Percentiles rank a stretch among this genome's conserved stretches.
Evolutionary conservation across 2,329 filamentous ascomycete genomes (phyloP).

Genomic region (Alternaria sp.): DNA sequence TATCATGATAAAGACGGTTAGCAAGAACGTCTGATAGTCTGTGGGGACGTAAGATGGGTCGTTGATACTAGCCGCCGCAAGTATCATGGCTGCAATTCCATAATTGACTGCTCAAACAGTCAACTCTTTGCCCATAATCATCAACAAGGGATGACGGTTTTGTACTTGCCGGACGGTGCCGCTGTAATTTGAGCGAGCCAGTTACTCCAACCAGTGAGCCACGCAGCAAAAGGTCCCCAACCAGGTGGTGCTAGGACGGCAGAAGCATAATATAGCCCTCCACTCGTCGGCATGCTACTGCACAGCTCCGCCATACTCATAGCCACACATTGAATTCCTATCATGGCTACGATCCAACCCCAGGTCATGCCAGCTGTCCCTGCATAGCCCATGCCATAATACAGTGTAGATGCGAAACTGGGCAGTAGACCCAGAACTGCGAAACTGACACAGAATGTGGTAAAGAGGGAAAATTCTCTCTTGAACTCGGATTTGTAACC

Average conservation of each 20-base stretch:
- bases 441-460: slow-evolving; percentile 78
- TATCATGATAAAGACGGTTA: slow-evolving; percentile 73
- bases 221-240: slow-evolving; percentile 73
- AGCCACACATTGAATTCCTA: slow-evolving; percentile 76
- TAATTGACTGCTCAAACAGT: slow-evolving; percentile 64
- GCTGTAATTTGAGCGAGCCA: slow-evolving; percentile 74
- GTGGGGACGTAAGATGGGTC: slow-evolving; percentile 72
- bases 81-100: slow-evolving; percentile 73
- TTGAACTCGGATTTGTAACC: slow-evolving; percentile 72
- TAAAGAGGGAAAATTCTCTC: slow-evolving; percentile 77
- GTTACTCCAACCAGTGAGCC: slow-evolving; percentile 75
- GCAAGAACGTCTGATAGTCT: slow-evolving; percentile 73
- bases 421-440: slow-evolving; percentile 76
- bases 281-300: slow-evolving; percentile 75
- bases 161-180: slow-evolving; percentile 62
- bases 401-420: slow-evolving; percentile 75
- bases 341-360: slow-evolving; percentile 78
- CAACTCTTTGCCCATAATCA: slow-evolving; percentile 3
- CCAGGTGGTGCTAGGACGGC: slow-evolving; percentile 74
- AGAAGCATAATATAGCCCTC: slow-evolving; percentile 77
- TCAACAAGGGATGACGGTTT: not conserved
- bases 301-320: slow-evolving; percentile 73
- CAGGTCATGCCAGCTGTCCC: slow-evolving; percentile 67
- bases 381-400: slow-evolving; percentile 70
- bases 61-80: slow-evolving; percentile 73